These are phyloP conservation scores for Trichoderma gracile DNA, from an alignment of 2,329 filamentous ascomycete genomes.

Conservation along the genomic window DNA sequence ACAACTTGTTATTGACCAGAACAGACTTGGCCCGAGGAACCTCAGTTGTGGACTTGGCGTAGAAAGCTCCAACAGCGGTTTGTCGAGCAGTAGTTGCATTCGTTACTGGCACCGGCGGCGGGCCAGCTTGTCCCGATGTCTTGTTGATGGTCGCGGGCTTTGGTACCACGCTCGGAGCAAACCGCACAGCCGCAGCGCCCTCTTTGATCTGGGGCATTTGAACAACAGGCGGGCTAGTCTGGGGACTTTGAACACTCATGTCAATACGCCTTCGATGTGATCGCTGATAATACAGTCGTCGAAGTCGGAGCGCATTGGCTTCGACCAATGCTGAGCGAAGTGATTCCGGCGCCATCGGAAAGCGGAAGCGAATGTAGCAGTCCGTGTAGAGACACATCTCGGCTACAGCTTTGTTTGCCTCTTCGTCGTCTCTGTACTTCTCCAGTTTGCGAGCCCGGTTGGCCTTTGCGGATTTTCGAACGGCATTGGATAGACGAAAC, in stretches of 20 bases:
- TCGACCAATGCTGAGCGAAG: background rate
- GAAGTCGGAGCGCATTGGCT: constrained; percentile 12
- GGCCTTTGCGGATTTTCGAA: constrained; percentile 11
- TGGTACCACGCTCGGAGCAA: background rate
- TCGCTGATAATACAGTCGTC: constrained; percentile 14
- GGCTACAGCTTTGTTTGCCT: background rate
- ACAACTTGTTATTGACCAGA: constrained; percentile 5
- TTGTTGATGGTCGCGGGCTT: background rate
- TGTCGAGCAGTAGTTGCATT: constrained; percentile 3
- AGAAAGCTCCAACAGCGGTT: background rate
- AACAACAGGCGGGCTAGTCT: background rate
- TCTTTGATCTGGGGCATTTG: constrained; percentile 3
- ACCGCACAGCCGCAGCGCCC: background rate
- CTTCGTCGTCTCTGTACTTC: background rate
- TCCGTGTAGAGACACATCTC: constrained; percentile 1
- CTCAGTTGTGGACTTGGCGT: constrained; percentile 5
- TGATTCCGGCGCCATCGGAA: constrained; percentile 7
- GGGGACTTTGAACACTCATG: constrained; percentile 3
- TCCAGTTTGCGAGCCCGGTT: background rate
- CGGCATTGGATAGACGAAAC: constrained; percentile 13
- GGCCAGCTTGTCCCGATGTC: background rate
- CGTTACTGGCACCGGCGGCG: background rate
- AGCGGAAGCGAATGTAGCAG: background rate
- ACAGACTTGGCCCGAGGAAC: constrained; percentile 4
- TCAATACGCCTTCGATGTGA: constrained; percentile 9